These are phyloP conservation scores for Saccharomycopsis malanga DNA, from an alignment of 805 yeast species.

Conservation along the genomic window DNA sequence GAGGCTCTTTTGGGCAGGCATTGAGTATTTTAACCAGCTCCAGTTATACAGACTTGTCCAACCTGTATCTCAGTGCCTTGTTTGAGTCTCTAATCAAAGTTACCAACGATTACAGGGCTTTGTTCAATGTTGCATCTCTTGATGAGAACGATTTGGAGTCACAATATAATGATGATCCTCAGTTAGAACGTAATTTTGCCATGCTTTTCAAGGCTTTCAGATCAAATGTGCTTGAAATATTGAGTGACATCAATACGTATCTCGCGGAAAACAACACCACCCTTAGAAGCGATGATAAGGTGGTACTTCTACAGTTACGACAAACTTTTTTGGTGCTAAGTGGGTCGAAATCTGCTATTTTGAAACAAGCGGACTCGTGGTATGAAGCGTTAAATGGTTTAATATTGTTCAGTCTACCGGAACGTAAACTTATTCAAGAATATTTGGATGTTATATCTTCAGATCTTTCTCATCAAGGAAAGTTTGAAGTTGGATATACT, in stretches of 20 bases:
- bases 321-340: slow-evolving; percentile 30
- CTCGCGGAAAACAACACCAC: not conserved
- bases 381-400: slow-evolving; percentile 56
- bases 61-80: slow-evolving; percentile 3
- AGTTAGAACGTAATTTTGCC: not conserved
- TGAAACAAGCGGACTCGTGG: slow-evolving; percentile 52
- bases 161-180: slow-evolving; percentile 1
- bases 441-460: slow-evolving; percentile 26
- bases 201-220: slow-evolving; percentile 11
- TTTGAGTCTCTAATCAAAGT: slow-evolving; percentile 24
- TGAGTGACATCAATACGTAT: slow-evolving; percentile 11
- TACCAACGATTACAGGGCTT: slow-evolving; percentile 13
- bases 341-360: slow-evolving; percentile 39
- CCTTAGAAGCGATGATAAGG: slow-evolving; percentile 1
- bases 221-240: not conserved
- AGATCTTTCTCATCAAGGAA: not conserved
- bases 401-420: slow-evolving; percentile 55
- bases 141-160: slow-evolving; percentile 2
- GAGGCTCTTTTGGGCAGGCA: slow-evolving; percentile 60
- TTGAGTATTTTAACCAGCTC: slow-evolving; percentile 39
- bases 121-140: slow-evolving; percentile 4
- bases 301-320: slow-evolving; percentile 23
- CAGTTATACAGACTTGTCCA: slow-evolving; percentile 34
- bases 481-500: slow-evolving; percentile 26
- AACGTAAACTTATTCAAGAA: slow-evolving; percentile 35